A percentile compares a stretch with the other conserved stretches of the same genome.
Conservation (phyloP, 2,329 filamentous ascomycete genomes). For the Cladosporium sp. region DNA sequence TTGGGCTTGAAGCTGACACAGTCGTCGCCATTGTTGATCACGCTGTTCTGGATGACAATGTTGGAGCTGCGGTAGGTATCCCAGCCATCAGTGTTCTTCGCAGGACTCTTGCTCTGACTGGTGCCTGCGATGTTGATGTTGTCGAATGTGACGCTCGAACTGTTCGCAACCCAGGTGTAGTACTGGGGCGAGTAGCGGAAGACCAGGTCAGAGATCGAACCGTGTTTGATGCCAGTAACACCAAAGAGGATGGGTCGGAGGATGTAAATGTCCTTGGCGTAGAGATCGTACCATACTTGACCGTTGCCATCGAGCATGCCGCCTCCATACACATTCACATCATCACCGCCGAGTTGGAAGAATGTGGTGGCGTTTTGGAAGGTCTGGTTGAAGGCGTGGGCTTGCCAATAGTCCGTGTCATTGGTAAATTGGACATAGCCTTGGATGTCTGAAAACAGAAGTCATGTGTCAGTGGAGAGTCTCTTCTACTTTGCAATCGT, state of each 20-base stretch:
- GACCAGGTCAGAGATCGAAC: constrained; percentile 61
- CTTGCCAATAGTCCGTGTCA: constrained; percentile 70
- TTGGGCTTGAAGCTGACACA: constrained; percentile 77
- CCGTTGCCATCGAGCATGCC: constrained; percentile 66
- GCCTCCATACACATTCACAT: constrained; percentile 69
- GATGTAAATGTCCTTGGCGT: constrained; percentile 58
- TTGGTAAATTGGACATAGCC: constrained; percentile 65
- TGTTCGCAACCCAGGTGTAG: constrained; percentile 69
- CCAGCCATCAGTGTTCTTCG: constrained; percentile 60
- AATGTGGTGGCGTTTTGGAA: constrained; percentile 70
- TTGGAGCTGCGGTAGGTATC: constrained; percentile 63
- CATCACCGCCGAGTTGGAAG: constrained; percentile 66
- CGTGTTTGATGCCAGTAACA: constrained; percentile 59
- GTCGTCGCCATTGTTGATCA: constrained; percentile 67
- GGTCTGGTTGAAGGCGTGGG: constrained; percentile 62
- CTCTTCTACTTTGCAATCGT: not conserved
- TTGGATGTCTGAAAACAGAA: constrained; percentile 52
- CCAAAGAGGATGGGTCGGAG: constrained; percentile 62
- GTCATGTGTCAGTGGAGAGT: constrained; percentile 24
- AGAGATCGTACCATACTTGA: constrained; percentile 66
- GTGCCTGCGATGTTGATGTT: constrained; percentile 62
- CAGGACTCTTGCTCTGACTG: constrained; percentile 54
- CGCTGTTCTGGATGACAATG: constrained; percentile 67
- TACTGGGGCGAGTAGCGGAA: constrained; percentile 63
- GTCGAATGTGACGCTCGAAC: constrained; percentile 63